These are phyloP conservation scores for Lipomyces yamadae DNA, from an alignment of 805 yeast species.

Conservation along the genomic window DNA sequence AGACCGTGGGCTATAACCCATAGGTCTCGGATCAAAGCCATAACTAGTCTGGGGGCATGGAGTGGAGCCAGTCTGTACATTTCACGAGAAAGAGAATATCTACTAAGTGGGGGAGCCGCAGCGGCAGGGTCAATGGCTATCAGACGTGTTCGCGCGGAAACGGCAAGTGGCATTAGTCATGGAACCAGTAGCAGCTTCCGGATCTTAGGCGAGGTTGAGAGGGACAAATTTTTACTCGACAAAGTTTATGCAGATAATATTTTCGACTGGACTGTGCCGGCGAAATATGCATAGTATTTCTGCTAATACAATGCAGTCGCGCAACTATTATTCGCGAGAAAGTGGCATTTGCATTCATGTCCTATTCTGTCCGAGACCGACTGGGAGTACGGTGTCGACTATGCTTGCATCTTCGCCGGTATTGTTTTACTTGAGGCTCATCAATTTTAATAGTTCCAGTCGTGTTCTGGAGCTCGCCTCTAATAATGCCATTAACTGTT, in stretches of 20 bases:
- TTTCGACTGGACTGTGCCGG: conserved; percentile 40
- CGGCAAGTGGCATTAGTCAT: conserved; percentile 6
- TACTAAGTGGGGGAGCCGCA: background rate
- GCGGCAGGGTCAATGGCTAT: background rate
- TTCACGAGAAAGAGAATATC: conserved; percentile 25
- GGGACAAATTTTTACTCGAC: conserved; percentile 28
- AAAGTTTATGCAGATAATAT: conserved; percentile 16
- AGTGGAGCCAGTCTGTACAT: conserved; percentile 35
- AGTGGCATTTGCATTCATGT: background rate
- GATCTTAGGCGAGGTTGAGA: conserved; percentile 32
- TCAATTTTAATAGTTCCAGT: conserved; percentile 22
- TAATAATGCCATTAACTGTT: conserved; percentile 14
- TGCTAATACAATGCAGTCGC: background rate
- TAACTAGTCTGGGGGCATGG: conserved; percentile 33
- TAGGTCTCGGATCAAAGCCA: conserved; percentile 3
- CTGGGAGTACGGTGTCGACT: background rate
- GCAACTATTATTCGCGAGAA: no score
- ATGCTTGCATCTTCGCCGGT: conserved; percentile 23
- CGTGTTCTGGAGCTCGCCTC: conserved; percentile 23
- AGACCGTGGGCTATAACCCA: conserved; percentile 1
- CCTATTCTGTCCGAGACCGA: conserved; percentile 2
- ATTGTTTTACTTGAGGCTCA: conserved; percentile 20
- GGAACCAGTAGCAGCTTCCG: conserved; percentile 22
- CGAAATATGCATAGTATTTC: conserved; percentile 3
- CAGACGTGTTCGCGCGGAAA: conserved; percentile 1